Base-by-base conservation (phyloP, 2,329 filamentous ascomycete species). In the Aspergillus alliaceus region DNA sequence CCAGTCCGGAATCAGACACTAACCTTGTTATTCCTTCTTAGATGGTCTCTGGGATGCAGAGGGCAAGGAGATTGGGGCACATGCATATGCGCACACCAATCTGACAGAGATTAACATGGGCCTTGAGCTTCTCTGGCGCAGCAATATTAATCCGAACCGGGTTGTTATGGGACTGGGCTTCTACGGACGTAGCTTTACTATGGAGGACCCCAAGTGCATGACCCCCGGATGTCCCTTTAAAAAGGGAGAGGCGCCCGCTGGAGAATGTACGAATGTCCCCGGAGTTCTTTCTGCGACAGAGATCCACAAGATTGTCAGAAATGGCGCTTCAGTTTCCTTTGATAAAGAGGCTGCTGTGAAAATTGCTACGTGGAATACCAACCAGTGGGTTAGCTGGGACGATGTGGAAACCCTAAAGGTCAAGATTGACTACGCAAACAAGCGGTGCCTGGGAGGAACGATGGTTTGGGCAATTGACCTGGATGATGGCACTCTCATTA, bases 51-150 rank as follows among this genome's bases (percentile, higher is more conserved):
- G 67, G 67, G 66, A 68, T 47, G 20, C 18, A n/a, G 22, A 54
- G 6, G 58, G 58, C n/a, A 52, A 56, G 11, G 62, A 61, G 11
- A 42, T 59, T 4, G 51, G 56, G 37, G 29, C 53, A 15, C 51
- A 42, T 34, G 55, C 65, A 15, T 51, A 58, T 4, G 63, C 56
- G 2, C 67, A 69, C 25, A 69, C 66, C n/a, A 69, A 69, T 35
- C 32, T 69, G 9, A 69, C 67, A 1, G 67, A 66, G 32, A 65
- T 66, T 18, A 67, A 77, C 5, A 27, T 61, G 0, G 70, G 71
- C 0, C 48, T 80, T 0, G 72, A 80, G 3, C 74, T 83, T 0
- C 64, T 83, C 4, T 83, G 81, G 79, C 69, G 78, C 7, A 75
- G 72, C 29, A 62, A 74, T 22, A 65, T 84, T 1, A 60, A 68